phyloP scores from a whole-genome alignment of 2,329 filamentous ascomycete species.

The Nemania serpens region DNA sequence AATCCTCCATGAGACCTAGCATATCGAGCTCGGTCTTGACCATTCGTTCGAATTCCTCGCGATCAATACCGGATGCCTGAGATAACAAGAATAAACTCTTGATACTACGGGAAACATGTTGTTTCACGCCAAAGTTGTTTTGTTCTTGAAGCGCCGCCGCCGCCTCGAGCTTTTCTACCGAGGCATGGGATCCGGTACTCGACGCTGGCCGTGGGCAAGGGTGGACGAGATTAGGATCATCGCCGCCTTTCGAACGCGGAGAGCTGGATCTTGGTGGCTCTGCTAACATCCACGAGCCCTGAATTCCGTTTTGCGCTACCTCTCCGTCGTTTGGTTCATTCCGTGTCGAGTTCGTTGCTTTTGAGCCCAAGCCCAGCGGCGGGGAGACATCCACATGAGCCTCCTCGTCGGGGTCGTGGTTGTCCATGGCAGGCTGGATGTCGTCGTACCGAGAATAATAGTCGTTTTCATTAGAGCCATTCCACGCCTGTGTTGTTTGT shows the following conservation, averaged over 20 bases:
- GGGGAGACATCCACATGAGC: conserved; percentile 45
- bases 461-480: conserved; percentile 62
- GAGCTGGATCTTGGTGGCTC: conserved; percentile 49
- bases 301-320: conserved; percentile 44
- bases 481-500: conserved; percentile 39
- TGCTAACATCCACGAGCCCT: conserved; percentile 50
- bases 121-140: conserved; percentile 74
- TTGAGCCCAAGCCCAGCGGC: conserved; percentile 42
- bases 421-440: conserved; percentile 81
- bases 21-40: conserved; percentile 74
- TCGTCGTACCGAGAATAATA: conserved; percentile 79
- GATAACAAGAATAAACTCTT: conserved; percentile 77
- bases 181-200: conserved; percentile 61
- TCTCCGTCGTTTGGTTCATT: conserved; percentile 35
- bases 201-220: conserved; percentile 64
- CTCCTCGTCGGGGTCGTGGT: conserved; percentile 78
- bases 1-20: conserved; percentile 69
- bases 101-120: conserved; percentile 77
- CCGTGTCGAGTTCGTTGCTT: conserved; percentile 32
- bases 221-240: conserved; percentile 49
- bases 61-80: conserved; percentile 71
- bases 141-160: conserved; percentile 62
- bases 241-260: conserved; percentile 42
- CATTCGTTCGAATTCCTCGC: conserved; percentile 74
- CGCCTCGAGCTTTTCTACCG: conserved; percentile 66